phyloP scores from a whole-genome alignment of 495 filamentous ascomycete species.

The Bombardia bombarda region DNA sequence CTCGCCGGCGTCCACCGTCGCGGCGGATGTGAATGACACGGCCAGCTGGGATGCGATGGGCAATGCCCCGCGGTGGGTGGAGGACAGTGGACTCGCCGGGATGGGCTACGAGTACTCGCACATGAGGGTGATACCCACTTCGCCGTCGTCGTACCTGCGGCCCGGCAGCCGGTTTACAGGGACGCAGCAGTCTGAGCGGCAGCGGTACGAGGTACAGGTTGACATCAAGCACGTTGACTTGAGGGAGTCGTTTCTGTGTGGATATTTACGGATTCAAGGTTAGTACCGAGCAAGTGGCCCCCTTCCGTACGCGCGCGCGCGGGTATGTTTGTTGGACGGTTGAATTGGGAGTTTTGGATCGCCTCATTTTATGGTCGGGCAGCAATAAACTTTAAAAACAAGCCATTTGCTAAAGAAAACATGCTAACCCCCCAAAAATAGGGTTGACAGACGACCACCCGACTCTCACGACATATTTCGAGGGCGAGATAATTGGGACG shows the following conservation, averaged over 20 bases:
- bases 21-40: constrained; percentile 10
- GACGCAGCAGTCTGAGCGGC: constrained; percentile 83
- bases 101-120: constrained; percentile 60
- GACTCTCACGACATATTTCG: constrained; percentile 94
- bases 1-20: neutral
- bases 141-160: constrained; percentile 75
- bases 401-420: neutral
- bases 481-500: constrained; percentile 94
- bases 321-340: no score
- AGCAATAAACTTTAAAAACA: neutral
- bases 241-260: constrained; percentile 88
- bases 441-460: constrained; percentile 93
- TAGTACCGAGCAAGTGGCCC: no score
- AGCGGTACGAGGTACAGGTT: constrained; percentile 90
- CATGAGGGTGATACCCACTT: constrained; percentile 52
- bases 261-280: constrained; percentile 96
- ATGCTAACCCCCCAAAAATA: constrained; percentile 20
- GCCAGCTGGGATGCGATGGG: constrained; percentile 14
- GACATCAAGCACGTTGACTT: constrained; percentile 96
- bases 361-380: neutral
- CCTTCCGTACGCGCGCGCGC: no score
- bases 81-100: constrained; percentile 25
- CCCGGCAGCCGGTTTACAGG: constrained; percentile 84
- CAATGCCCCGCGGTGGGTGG: constrained; percentile 15
- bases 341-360: no score